A percentile compares a stretch with the other conserved stretches of the same genome.
These are phyloP conservation scores for Nephelium lappaceum DNA, from an alignment of 345 rosid species.

Conservation along the genomic window DNA sequence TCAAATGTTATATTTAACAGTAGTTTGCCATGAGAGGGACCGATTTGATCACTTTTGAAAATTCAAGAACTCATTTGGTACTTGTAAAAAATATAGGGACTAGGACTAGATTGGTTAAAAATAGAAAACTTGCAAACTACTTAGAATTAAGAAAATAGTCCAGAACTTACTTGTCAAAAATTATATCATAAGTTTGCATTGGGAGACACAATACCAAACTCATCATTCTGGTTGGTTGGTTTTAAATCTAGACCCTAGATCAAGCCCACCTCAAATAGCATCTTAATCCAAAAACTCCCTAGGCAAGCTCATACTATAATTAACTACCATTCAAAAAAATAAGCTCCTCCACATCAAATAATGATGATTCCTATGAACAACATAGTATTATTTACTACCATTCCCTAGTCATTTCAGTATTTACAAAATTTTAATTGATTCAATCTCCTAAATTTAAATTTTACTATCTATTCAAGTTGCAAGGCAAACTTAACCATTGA, in stretches of 20 bases:
- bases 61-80: no score
- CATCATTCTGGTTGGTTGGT: not conserved
- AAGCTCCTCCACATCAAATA: not conserved
- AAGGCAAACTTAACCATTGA: not conserved
- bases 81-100: no score
- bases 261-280: not conserved
- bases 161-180: not conserved
- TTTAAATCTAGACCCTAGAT: not conserved
- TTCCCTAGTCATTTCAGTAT: not conserved
- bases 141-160: no score
- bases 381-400: not conserved
- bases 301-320: not conserved
- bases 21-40: no score
- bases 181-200: not conserved
- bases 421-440: not conserved
- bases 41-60: no score
- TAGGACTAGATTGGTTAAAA: no score
- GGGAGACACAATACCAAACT: not conserved
- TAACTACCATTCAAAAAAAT: not conserved
- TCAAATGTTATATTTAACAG: no score
- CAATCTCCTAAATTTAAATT: not conserved
- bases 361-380: not conserved
- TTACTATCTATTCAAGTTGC: not conserved
- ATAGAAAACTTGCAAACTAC: no score
- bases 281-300: not conserved